A percentile compares a stretch with the other conserved stretches of the same genome.
Evolutionary conservation across 768 basidiomycete genomes (phyloP).

Genomic region (Boletus coccyginus): DNA sequence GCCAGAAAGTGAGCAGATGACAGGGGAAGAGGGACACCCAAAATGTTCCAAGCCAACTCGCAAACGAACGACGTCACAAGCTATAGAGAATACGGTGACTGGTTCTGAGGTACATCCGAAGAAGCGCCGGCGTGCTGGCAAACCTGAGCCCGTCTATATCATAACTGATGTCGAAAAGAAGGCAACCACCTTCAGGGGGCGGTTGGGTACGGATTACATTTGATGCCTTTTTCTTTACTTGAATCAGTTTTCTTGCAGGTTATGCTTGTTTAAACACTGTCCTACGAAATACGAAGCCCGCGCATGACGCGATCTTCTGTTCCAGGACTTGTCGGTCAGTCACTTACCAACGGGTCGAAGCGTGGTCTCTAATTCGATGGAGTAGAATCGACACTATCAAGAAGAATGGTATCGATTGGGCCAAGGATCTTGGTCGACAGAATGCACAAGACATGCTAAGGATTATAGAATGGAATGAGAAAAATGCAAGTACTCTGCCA

Average conservation of each 20-base stretch:
- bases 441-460: conserved; percentile 71
- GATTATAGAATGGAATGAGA: conserved; percentile 90
- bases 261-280: conserved; percentile 89
- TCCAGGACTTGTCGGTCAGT: conserved; percentile 61
- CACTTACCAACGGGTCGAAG: neutral
- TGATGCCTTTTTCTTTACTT: neutral
- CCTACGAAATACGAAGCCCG: conserved; percentile 67
- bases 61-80: conserved; percentile 12
- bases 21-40: neutral
- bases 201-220: conserved; percentile 41
- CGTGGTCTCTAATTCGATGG: neutral
- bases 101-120: conserved; percentile 13
- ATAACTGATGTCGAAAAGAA: conserved; percentile 72
- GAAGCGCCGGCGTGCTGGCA: conserved; percentile 32
- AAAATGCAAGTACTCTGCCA: conserved; percentile 48
- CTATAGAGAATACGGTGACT: conserved; percentile 6
- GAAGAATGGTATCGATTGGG: conserved; percentile 77
- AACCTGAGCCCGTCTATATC: conserved; percentile 53
- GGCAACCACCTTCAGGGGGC: conserved; percentile 67
- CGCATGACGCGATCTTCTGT: conserved; percentile 68
- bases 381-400: conserved; percentile 69
- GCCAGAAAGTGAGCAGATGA: neutral
- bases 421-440: conserved; percentile 75
- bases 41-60: neutral
- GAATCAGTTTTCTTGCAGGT: conserved; percentile 33